phyloP scores from a whole-genome alignment of 768 basidiomycete species.

The Boletus pseudopeckii region DNA sequence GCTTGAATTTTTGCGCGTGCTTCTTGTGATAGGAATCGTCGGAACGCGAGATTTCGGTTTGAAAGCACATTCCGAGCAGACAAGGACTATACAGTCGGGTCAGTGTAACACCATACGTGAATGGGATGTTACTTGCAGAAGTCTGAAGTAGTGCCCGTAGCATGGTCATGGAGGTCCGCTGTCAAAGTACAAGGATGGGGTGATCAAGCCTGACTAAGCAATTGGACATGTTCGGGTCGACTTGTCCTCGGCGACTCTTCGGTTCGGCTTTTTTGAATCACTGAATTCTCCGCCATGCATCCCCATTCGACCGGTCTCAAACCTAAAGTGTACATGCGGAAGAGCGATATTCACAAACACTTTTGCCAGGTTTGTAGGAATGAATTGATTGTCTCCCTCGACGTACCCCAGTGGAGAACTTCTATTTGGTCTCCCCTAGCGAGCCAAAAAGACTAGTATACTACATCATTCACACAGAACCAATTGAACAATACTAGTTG shows the following conservation, averaged over 20 bases:
- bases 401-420: too few relatives aligned
- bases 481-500: neutral
- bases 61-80: constrained; percentile 10
- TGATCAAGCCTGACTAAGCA: neutral
- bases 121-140: constrained; percentile 8
- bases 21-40: constrained; percentile 60
- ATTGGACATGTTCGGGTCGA: neutral
- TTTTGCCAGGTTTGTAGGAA: too few relatives aligned
- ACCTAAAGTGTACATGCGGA: neutral
- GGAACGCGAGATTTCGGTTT: neutral
- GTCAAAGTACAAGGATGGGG: neutral
- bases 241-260: too few relatives aligned
- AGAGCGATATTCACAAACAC: neutral
- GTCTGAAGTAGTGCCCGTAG: constrained; percentile 14
- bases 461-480: too few relatives aligned
- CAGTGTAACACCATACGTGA: neutral
- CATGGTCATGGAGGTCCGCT: constrained; percentile 4
- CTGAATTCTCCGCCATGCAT: neutral
- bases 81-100: constrained; percentile 2
- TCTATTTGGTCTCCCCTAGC: too few relatives aligned
- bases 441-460: too few relatives aligned
- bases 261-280: too few relatives aligned
- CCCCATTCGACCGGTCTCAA: too few relatives aligned
- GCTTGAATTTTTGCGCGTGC: constrained; percentile 61
- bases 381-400: too few relatives aligned